These are phyloP conservation scores for Candida andamanensis DNA, from an alignment of 805 yeast species.

Conservation along the genomic window DNA sequence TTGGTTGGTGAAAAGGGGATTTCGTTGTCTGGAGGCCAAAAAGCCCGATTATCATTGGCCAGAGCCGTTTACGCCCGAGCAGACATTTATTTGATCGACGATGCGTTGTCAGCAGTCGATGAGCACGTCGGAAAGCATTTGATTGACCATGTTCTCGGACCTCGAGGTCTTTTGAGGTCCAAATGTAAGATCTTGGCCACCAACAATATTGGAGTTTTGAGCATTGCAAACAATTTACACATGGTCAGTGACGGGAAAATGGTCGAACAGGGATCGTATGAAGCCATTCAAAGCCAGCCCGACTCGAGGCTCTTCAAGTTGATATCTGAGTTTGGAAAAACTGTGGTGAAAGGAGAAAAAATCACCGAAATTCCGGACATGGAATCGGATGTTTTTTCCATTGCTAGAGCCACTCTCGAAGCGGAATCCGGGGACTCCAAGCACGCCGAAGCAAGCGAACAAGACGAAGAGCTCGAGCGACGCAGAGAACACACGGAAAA, in stretches of 20 bases:
- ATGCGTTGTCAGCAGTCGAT: constrained; percentile 92
- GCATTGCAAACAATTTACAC: constrained; percentile 64
- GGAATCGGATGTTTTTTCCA: constrained; percentile 1
- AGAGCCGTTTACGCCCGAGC: constrained; percentile 94
- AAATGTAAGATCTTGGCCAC: constrained; percentile 81
- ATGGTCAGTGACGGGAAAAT: constrained; percentile 66
- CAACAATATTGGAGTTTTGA: constrained; percentile 77
- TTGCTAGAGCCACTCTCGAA: constrained; percentile 1
- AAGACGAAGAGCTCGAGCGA: constrained; percentile 31
- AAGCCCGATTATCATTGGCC: constrained; percentile 90
- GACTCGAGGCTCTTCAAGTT: constrained; percentile 48
- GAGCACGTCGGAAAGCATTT: constrained; percentile 91
- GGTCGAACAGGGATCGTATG: constrained; percentile 59
- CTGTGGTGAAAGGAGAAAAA: constrained; percentile 14
- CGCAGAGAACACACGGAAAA: constrained; percentile 79
- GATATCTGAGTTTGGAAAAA: constrained; percentile 57
- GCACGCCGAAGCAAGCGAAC: constrained; percentile 35
- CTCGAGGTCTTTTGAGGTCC: constrained; percentile 65
- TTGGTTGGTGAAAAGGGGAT: constrained; percentile 97
- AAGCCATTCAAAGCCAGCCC: constrained; percentile 38
- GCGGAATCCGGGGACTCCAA: too few species aligned
- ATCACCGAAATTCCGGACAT: background rate
- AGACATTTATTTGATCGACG: constrained; percentile 85
- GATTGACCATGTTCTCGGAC: constrained; percentile 75
- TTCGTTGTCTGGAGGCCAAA: constrained; percentile 94